A percentile compares a stretch with the other conserved stretches of the same genome.
Conservation (phyloP, 2,329 filamentous ascomycete species). For the Colletotrichum tropicicola region DNA sequence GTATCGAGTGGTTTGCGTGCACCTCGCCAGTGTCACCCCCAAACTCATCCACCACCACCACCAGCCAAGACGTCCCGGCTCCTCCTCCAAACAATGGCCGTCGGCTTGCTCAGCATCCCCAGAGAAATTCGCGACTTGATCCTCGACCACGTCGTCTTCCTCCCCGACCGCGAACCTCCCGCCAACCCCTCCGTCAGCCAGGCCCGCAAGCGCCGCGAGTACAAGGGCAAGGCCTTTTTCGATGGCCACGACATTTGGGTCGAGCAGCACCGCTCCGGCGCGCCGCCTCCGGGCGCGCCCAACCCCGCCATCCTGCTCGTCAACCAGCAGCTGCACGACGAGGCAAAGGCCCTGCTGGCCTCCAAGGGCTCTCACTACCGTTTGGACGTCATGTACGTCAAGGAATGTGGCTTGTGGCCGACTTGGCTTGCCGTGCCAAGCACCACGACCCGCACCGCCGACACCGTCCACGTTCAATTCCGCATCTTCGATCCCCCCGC, state of each 20-base stretch:
- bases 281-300: constrained; percentile 21
- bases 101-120: constrained; percentile 27
- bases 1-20: not conserved
- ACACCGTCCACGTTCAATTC: constrained; percentile 29
- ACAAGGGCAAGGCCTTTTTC: constrained; percentile 28
- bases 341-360: constrained; percentile 26
- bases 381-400: constrained; percentile 33
- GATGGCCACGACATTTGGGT: constrained; percentile 33
- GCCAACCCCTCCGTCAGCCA: constrained; percentile 20
- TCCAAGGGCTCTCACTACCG: constrained; percentile 22
- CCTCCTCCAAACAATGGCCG: constrained; percentile 14
- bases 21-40: constrained; percentile 1
- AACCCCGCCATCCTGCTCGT: constrained; percentile 29
- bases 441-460: constrained; percentile 19
- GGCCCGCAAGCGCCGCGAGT: constrained; percentile 29
- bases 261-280: not conserved
- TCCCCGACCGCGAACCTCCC: constrained; percentile 23
- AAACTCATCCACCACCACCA: not conserved
- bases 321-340: constrained; percentile 31
- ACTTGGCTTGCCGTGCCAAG: constrained; percentile 32
- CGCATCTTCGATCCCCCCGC: constrained; percentile 31
- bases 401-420: constrained; percentile 33
- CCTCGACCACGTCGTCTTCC: constrained; percentile 27
- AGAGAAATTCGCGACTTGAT: constrained; percentile 31
- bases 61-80: not conserved